phyloP scores from a whole-genome alignment of 345 rosid species.

The Syzygium aqueum region DNA sequence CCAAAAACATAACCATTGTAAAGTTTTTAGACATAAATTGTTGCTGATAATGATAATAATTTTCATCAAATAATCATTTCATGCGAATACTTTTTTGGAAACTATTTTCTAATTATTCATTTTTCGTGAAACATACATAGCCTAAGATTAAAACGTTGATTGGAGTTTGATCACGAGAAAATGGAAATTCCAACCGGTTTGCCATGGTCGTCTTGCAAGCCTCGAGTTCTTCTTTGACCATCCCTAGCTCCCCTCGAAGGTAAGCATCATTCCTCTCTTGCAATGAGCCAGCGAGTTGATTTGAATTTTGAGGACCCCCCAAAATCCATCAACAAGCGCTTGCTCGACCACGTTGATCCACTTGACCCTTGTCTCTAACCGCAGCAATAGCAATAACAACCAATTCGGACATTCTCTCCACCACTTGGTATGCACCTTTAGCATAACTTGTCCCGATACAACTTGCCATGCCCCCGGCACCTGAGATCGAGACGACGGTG shows the following conservation, averaged over 20 bases:
- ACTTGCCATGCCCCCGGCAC: not conserved
- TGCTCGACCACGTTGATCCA: not conserved
- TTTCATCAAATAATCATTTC: not conserved
- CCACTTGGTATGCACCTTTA: not conserved
- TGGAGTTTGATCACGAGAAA: not conserved
- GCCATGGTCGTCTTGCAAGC: not conserved
- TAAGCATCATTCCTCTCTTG: not conserved
- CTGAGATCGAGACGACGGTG: not conserved
- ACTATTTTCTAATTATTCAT: not conserved
- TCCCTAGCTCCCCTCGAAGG: not conserved
- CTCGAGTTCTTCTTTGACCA: not conserved
- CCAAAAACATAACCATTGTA: too few relatives aligned
- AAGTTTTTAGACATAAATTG: too few relatives aligned
- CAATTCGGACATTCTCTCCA: not conserved
- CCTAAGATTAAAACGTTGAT: not conserved
- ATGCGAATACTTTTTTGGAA: too few relatives aligned
- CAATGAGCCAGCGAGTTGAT: not conserved
- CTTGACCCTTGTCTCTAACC: not conserved
- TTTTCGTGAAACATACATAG: rapidly evolving
- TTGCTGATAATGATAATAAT: too few relatives aligned
- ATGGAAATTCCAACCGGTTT: not conserved
- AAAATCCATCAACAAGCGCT: not conserved
- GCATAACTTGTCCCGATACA: too few relatives aligned
- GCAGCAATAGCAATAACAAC: not conserved
- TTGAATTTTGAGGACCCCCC: not conserved